Percentiles rank a stretch among this genome's conserved stretches.
Evolutionary conservation across 2,329 filamentous ascomycete species (phyloP).

Genomic region (Ophiosphaerella narmari): DNA sequence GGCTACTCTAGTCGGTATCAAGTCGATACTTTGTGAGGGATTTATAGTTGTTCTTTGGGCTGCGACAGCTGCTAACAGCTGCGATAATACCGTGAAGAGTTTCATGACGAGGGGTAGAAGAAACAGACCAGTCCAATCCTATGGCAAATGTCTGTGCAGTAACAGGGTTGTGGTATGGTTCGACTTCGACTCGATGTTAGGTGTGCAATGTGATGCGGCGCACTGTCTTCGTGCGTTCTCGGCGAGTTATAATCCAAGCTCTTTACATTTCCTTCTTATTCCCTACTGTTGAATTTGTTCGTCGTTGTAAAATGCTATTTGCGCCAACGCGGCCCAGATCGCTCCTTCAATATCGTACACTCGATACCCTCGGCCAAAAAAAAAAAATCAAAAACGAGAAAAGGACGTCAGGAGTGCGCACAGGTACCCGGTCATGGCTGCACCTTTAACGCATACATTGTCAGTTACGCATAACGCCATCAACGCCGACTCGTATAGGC

Average conservation of each 20-base stretch:
- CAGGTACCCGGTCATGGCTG: conserved; percentile 1
- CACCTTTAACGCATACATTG: conserved; percentile 11
- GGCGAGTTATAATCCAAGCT: neutral
- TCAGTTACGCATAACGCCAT: conserved; percentile 2
- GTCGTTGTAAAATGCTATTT: neutral
- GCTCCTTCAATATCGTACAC: neutral
- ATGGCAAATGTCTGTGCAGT: neutral
- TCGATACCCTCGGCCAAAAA: neutral
- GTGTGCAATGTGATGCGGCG: neutral
- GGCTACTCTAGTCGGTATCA: conserved; percentile 14
- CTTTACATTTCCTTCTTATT: neutral
- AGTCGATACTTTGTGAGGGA: conserved; percentile 6
- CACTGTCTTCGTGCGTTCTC: neutral
- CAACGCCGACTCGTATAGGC: conserved; percentile 12
- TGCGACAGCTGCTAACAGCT: conserved; percentile 21
- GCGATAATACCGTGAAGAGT: conserved; percentile 17
- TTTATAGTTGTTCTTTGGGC: conserved; percentile 18
- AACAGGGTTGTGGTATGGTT: neutral
- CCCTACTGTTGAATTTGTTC: too few species aligned
- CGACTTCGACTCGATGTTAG: neutral
- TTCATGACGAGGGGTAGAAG: conserved; percentile 20
- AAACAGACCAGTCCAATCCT: too few species aligned
- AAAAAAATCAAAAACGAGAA: neutral
- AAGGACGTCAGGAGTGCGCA: neutral
- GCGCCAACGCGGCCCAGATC: neutral